phyloP scores from a whole-genome alignment of 2,329 filamentous ascomycete species.

The Calonectria fujianensis region DNA sequence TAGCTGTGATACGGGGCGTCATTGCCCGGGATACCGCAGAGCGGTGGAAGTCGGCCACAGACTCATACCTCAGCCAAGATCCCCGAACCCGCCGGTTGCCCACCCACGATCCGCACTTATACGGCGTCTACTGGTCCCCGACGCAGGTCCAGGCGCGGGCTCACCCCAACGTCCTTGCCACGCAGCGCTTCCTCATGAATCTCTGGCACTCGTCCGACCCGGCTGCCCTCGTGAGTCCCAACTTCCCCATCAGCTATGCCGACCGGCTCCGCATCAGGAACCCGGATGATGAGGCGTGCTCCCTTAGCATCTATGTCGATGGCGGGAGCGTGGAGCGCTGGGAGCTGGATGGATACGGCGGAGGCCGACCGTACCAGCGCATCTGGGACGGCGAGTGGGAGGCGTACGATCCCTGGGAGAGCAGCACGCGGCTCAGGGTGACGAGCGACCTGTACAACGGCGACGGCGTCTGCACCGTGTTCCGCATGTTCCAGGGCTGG shows the following conservation, averaged over 20 bases:
- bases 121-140: constrained; percentile 64
- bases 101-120: constrained; percentile 57
- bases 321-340: constrained; percentile 81
- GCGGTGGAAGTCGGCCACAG: constrained; percentile 71
- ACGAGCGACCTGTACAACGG: constrained; percentile 83
- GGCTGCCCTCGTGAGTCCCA: constrained; percentile 64
- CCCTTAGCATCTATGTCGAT: constrained; percentile 76
- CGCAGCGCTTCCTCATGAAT: constrained; percentile 69
- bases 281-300: constrained; percentile 72
- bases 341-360: constrained; percentile 78
- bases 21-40: constrained; percentile 53
- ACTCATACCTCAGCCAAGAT: constrained; percentile 73
- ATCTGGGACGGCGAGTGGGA: constrained; percentile 84
- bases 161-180: constrained; percentile 62
- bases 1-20: constrained; percentile 59
- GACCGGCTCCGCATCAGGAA: constrained; percentile 74
- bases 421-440: constrained; percentile 77
- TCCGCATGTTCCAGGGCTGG: constrained; percentile 89
- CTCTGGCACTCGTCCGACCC: constrained; percentile 60
- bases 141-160: constrained; percentile 63
- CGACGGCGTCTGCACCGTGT: constrained; percentile 82
- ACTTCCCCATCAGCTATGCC: constrained; percentile 74
- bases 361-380: constrained; percentile 76
- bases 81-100: constrained; percentile 59
- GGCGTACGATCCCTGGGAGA: constrained; percentile 84